Percentiles rank a stretch among this genome's conserved stretches.
These are phyloP conservation scores for Fusarium xyrophilum DNA, from an alignment of 2,329 filamentous ascomycete genomes.

Conservation along the genomic window DNA sequence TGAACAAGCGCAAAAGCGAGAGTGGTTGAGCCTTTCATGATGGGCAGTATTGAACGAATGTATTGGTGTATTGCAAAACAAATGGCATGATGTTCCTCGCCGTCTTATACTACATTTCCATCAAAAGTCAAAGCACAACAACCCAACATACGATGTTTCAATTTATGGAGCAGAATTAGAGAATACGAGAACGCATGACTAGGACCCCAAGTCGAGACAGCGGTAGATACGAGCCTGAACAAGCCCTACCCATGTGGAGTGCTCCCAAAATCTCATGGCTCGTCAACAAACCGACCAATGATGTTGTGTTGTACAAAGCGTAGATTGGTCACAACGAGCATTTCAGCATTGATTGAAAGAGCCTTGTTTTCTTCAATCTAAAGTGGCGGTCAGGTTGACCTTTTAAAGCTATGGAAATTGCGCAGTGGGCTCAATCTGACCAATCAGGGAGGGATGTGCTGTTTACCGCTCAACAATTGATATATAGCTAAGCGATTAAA, in stretches of 20 bases:
- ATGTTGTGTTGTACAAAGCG: too few species aligned
- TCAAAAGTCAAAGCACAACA: neutral
- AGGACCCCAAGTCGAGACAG: neutral
- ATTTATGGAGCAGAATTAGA: neutral
- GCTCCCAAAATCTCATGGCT: neutral
- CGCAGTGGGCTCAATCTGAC: too few species aligned
- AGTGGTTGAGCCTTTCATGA: conserved; percentile 14
- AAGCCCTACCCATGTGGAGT: neutral
- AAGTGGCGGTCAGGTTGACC: too few species aligned
- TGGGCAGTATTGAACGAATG: neutral
- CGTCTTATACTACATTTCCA: neutral
- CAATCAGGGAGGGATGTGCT: too few species aligned
- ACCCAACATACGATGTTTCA: neutral
- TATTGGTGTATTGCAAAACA: neutral
- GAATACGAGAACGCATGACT: conserved; percentile 5
- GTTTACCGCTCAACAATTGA: too few species aligned
- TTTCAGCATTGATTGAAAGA: too few species aligned
- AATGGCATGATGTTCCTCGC: neutral
- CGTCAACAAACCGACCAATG: neutral
- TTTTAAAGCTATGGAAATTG: too few species aligned
- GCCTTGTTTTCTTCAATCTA: too few species aligned
- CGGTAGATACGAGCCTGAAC: neutral
- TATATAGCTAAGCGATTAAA: too few species aligned
- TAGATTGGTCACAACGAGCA: too few species aligned
- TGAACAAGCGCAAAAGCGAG: neutral